Base-by-base conservation (phyloP, 169 alveolate species). In the Cryptosporidium xiaoi region DNA sequence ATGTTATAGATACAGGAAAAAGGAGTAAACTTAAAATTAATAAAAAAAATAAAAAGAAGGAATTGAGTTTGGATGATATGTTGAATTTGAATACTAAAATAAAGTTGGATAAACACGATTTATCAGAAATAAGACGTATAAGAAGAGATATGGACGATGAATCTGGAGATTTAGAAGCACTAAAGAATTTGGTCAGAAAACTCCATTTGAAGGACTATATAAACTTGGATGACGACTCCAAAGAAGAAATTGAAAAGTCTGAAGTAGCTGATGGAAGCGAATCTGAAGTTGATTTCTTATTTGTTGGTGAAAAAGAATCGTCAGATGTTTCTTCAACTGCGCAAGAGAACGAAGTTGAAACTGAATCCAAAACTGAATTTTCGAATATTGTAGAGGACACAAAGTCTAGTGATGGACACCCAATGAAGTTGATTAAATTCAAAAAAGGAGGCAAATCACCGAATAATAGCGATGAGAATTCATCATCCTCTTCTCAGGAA, bases 121-220 rank as follows among this genome's bases (percentile, higher is more conserved):
- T 77, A 24, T 77, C 87, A 58, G 87, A 77, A 31, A 18, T 77
- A 8, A 77, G 87, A 50, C 50, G 87, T n/a, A 18, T 77, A 48
- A 55, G 87, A 13, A 77, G 87, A 62, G 87, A 77, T 24, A 29
- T 77, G 58, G 77, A 77, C 5, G 64, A 77, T 12, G 67, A 2
- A 62, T 20, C 18, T 20, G 87, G 77, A 36, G 87, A 77, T 33
- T 20, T 77, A 15, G 77, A 77, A 16, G 87, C 87, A 20, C 16
- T 77, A 24, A 77, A 56, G 18, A 8, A 46, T 62, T 48, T 77
- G 18, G 18, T 77, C 0, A 62, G 56, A 44, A 77, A 60, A 71
- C 51, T 77, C 7, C 87, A 62, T 10, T 36, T 77, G 48, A 36
- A 62, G 36, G 71, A 77, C n/a, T 40, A 40, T 3, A 62, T 77